Percentiles rank a stretch among this genome's conserved stretches.
phyloP scores from a whole-genome alignment of 192 early-diverging fungal species.

The Coemansia pectinata region DNA sequence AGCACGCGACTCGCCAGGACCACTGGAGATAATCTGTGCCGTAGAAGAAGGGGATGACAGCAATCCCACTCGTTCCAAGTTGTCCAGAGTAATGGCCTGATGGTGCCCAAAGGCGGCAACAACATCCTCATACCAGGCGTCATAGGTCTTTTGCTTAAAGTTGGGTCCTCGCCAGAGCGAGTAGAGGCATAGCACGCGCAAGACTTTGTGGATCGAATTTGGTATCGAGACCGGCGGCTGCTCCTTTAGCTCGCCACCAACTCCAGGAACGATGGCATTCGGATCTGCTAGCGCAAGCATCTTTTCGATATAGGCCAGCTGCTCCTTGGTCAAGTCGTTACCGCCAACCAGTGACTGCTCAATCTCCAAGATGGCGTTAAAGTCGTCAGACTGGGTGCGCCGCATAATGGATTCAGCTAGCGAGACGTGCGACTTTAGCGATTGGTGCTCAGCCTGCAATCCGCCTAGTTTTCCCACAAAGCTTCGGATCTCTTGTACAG shows the following conservation, averaged over 20 bases:
- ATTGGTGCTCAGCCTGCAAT: slow-evolving; percentile 85
- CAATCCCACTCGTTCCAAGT: slow-evolving; percentile 69
- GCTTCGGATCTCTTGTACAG: slow-evolving; percentile 87
- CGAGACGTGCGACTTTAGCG: slow-evolving; percentile 56
- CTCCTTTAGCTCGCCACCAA: slow-evolving; percentile 17
- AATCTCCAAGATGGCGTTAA: slow-evolving; percentile 80
- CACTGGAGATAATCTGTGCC: background rate
- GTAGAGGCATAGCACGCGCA: slow-evolving; percentile 84
- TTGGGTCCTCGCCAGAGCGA: slow-evolving; percentile 74
- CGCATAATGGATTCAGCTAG: slow-evolving; percentile 82
- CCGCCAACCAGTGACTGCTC: slow-evolving; percentile 68
- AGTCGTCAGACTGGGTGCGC: slow-evolving; percentile 78
- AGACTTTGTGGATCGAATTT: slow-evolving; percentile 58
- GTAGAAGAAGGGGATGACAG: slow-evolving; percentile 58
- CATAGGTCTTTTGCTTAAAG: slow-evolving; percentile 81
- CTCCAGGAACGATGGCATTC: slow-evolving; percentile 62
- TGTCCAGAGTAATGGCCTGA: slow-evolving; percentile 85
- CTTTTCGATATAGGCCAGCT: slow-evolving; percentile 64
- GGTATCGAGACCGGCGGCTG: slow-evolving; percentile 19
- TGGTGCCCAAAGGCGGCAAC: slow-evolving; percentile 90
- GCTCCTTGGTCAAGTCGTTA: slow-evolving; percentile 22
- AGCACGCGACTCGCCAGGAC: background rate
- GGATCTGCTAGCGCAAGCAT: slow-evolving; percentile 85
- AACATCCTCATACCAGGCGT: slow-evolving; percentile 81
- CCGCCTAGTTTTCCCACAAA: slow-evolving; percentile 86